Conservation (phyloP, 257 asterid species). For the Solanum chilense region DNA sequence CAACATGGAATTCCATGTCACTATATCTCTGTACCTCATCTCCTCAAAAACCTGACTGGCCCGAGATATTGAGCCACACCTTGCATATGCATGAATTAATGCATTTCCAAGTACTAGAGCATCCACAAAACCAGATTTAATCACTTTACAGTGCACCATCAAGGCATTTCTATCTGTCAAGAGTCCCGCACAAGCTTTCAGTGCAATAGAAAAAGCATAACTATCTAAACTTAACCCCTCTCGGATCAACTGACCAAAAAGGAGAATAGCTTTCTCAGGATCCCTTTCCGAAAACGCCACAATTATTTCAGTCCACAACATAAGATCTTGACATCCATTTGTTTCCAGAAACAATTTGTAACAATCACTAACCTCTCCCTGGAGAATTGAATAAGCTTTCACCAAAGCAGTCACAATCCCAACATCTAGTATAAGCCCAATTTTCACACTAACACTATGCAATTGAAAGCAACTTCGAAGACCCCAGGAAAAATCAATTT, state of each 20-base stretch:
- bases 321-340: conserved; percentile 31
- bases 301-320: conserved; percentile 77
- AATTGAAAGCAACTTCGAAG: conserved; percentile 39
- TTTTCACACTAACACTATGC: conserved; percentile 47
- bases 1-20: conserved; percentile 74
- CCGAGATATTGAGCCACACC: conserved; percentile 52
- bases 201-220: conserved; percentile 39
- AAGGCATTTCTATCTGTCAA: conserved; percentile 46
- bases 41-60: conserved; percentile 48
- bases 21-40: conserved; percentile 42
- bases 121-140: conserved; percentile 32
- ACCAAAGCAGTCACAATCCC: conserved; percentile 60
- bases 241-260: conserved; percentile 46
- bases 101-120: conserved; percentile 45
- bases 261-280: conserved; percentile 38
- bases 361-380: conserved; percentile 37
- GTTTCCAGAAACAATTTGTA: conserved; percentile 48
- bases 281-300: conserved; percentile 42
- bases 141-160: conserved; percentile 50
- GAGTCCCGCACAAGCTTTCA: conserved; percentile 74
- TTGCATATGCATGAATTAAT: conserved; percentile 65
- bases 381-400: conserved; percentile 50
- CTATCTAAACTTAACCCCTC: conserved; percentile 39
- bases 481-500: conserved; percentile 10
- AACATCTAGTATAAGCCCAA: conserved; percentile 36